These are phyloP conservation scores for Candida nitratophila DNA, from an alignment of 805 yeast genomes.

Conservation along the genomic window DNA sequence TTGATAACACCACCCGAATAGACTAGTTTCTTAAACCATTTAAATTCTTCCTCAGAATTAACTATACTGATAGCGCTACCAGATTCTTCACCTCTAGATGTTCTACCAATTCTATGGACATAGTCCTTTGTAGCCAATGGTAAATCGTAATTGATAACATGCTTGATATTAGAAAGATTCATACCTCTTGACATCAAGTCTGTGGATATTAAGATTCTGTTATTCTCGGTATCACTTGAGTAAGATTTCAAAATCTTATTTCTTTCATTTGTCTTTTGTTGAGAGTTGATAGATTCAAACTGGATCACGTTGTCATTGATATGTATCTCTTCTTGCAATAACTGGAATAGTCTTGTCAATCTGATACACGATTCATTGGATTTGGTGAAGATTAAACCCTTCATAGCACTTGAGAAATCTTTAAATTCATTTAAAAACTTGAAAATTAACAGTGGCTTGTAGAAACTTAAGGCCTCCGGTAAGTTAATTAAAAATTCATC, in stretches of 20 bases:
- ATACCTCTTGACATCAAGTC: constrained; percentile 96
- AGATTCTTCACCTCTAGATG: constrained; percentile 81
- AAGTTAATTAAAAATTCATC: constrained; percentile 23
- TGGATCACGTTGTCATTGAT: constrained; percentile 5
- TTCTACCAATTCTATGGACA: constrained; percentile 94
- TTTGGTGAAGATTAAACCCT: constrained; percentile 55
- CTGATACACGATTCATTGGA: constrained; percentile 88
- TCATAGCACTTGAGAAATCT: background rate
- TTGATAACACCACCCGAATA: constrained; percentile 44
- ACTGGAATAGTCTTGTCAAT: constrained; percentile 50
- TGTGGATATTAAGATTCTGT: constrained; percentile 56
- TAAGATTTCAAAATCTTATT: constrained; percentile 54
- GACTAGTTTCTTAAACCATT: constrained; percentile 47
- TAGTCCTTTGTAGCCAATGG: constrained; percentile 88
- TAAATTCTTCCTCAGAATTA: constrained; percentile 73
- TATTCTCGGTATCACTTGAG: constrained; percentile 29
- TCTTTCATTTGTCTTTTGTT: constrained; percentile 46
- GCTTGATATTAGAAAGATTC: constrained; percentile 61
- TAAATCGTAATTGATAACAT: constrained; percentile 84
- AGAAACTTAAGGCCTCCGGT: constrained; percentile 25
- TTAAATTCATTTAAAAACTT: constrained; percentile 35
- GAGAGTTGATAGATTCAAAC: constrained; percentile 50
- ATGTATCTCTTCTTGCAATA: constrained; percentile 28
- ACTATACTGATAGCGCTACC: constrained; percentile 74
- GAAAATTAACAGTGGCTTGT: constrained; percentile 71